Conservation (phyloP, 2,329 filamentous ascomycete genomes). For the Phaeosphaeriaceae sp. region DNA sequence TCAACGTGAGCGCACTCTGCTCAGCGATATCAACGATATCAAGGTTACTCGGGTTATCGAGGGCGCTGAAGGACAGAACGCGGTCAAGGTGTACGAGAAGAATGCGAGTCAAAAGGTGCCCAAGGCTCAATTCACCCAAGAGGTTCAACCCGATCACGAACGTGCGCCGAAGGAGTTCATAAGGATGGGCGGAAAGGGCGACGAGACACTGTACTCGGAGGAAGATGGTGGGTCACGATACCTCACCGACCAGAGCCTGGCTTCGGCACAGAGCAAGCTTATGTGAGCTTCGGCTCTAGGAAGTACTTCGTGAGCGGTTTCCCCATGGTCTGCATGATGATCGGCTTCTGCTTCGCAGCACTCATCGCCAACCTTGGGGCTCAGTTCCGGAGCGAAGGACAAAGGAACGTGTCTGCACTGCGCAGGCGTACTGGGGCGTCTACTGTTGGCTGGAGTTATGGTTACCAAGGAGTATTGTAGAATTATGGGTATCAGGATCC, state of each 20-base stretch:
- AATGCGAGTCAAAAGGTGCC: conserved; percentile 36
- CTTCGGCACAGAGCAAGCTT: conserved; percentile 11
- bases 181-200: conserved; percentile 84
- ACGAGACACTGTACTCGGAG: conserved; percentile 74
- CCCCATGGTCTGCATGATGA: no score
- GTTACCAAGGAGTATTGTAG: conserved; percentile 13
- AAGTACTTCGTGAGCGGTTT: no score
- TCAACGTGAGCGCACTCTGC: conserved; percentile 81
- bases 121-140: conserved; percentile 49
- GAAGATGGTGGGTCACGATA: conserved; percentile 62
- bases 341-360: no score
- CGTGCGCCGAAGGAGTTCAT: conserved; percentile 80
- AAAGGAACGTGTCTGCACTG: neutral
- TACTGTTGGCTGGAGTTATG: conserved; percentile 22
- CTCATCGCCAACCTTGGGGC: no score
- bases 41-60: conserved; percentile 67
- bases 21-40: conserved; percentile 83
- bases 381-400: no score
- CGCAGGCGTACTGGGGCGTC: conserved; percentile 20
- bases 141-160: conserved; percentile 72
- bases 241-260: conserved; percentile 25
- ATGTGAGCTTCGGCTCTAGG: no score
- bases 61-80: conserved; percentile 59
- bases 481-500: conserved; percentile 15
- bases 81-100: conserved; percentile 51